A percentile compares a stretch with the other conserved stretches of the same genome.
Conservation (phyloP, 163 green algal genomes). For the Scenedesmus sp. region DNA sequence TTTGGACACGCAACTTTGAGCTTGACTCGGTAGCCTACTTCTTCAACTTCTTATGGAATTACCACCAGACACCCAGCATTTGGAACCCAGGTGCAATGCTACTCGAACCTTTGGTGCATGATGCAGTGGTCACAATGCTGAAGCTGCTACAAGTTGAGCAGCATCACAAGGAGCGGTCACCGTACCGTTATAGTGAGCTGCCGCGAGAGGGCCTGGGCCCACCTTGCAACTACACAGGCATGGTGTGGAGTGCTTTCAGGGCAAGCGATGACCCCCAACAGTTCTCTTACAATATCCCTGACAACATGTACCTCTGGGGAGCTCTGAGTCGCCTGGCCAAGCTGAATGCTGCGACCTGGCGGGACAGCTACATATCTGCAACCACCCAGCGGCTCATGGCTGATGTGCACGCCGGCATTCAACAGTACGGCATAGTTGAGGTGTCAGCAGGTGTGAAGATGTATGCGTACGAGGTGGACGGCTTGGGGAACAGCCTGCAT, state of each 20-base stretch:
- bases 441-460: neutral
- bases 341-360: constrained; percentile 59
- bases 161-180: constrained; percentile 47
- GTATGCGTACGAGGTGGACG: constrained; percentile 72
- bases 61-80: constrained; percentile 21
- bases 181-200: constrained; percentile 41
- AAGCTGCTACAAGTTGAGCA: constrained; percentile 50
- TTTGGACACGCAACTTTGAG: constrained; percentile 59
- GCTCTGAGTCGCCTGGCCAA: constrained; percentile 65
- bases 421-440: constrained; percentile 9
- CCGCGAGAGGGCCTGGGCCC: constrained; percentile 14
- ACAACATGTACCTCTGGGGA: constrained; percentile 76
- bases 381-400: constrained; percentile 12
- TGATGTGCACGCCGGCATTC: constrained; percentile 37
- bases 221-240: constrained; percentile 57
- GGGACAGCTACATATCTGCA: constrained; percentile 6
- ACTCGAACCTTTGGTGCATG: constrained; percentile 49
- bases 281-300: constrained; percentile 73
- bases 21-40: constrained; percentile 54
- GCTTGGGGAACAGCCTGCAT: constrained; percentile 57
- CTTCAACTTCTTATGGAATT: constrained; percentile 57
- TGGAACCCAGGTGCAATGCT: constrained; percentile 32
- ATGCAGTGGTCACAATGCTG: constrained; percentile 50
- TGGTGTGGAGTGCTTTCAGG: constrained; percentile 73
- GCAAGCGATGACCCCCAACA: constrained; percentile 52